phyloP scores from a whole-genome alignment of 805 yeast species.

The Yamadazyma insecticola region DNA sequence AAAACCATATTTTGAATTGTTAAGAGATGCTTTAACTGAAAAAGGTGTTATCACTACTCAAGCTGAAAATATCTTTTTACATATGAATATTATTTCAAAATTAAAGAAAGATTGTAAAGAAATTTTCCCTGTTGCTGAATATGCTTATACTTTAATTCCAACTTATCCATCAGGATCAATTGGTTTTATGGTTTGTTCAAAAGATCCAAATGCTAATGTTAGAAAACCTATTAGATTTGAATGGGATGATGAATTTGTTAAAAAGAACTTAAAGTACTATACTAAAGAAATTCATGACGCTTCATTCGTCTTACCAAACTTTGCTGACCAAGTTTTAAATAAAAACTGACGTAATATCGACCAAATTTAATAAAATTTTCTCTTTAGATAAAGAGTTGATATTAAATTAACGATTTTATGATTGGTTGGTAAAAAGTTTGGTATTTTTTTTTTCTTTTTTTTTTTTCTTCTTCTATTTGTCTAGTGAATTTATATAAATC shows the following conservation, averaged over 20 bases:
- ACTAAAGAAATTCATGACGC: slow-evolving; percentile 81
- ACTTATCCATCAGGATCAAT: slow-evolving; percentile 97
- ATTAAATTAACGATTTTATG: no score
- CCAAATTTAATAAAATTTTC: no score
- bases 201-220: slow-evolving; percentile 62
- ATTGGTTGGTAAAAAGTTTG: no score
- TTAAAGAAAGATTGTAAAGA: slow-evolving; percentile 76
- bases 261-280: slow-evolving; percentile 71
- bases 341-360: slow-evolving; percentile 11
- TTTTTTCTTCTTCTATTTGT: no score
- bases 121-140: slow-evolving; percentile 89
- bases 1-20: slow-evolving; percentile 81
- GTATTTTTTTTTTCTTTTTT: no score
- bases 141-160: slow-evolving; percentile 90
- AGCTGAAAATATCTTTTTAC: slow-evolving; percentile 94
- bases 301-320: slow-evolving; percentile 86
- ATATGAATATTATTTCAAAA: slow-evolving; percentile 75
- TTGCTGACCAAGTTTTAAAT: slow-evolving; percentile 59
- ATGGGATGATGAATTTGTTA: slow-evolving; percentile 58
- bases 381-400: no score
- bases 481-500: no score
- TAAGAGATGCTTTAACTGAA: slow-evolving; percentile 83
- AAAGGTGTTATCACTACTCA: slow-evolving; percentile 91
- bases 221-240: slow-evolving; percentile 61
- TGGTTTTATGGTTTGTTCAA: slow-evolving; percentile 96